A percentile compares a stretch with the other conserved stretches of the same genome.
These are phyloP conservation scores for Nidularia sp. DNA, from an alignment of 768 basidiomycete species.

Conservation along the genomic window DNA sequence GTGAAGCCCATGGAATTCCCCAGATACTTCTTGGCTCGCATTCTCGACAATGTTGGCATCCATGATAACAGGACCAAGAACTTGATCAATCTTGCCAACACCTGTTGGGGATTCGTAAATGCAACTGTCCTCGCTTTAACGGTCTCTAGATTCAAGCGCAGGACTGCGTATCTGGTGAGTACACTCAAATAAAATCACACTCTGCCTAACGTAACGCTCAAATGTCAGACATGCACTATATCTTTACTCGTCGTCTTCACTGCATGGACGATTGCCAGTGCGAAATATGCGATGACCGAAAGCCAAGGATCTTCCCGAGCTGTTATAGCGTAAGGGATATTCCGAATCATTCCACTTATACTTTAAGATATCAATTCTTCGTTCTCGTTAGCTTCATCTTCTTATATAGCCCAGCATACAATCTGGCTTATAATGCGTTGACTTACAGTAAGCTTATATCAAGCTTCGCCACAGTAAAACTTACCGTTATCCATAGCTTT, in stretches of 20 bases:
- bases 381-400: slow-evolving; percentile 42
- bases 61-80: slow-evolving; percentile 47
- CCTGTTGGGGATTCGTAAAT: slow-evolving; percentile 54
- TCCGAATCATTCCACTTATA: neutral
- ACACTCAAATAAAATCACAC: neutral
- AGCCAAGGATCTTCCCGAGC: slow-evolving; percentile 42
- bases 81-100: slow-evolving; percentile 50
- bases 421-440: slow-evolving; percentile 52
- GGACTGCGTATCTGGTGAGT: slow-evolving; percentile 46
- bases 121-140: slow-evolving; percentile 47
- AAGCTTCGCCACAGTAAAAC: neutral
- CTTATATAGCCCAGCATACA: slow-evolving; percentile 52
- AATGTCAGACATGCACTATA: slow-evolving; percentile 35
- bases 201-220: neutral
- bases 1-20: neutral
- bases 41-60: slow-evolving; percentile 50
- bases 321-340: slow-evolving; percentile 38
- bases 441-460: slow-evolving; percentile 39
- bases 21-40: slow-evolving; percentile 52
- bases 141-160: slow-evolving; percentile 40
- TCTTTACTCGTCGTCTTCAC: slow-evolving; percentile 43
- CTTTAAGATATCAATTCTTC: neutral
- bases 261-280: slow-evolving; percentile 53
- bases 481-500: slow-evolving; percentile 32
- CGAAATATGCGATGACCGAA: slow-evolving; percentile 35